A percentile compares a stretch with the other conserved stretches of the same genome.
Evolutionary conservation across 2,329 filamentous ascomycete genomes (phyloP).

Genomic region (Chrysosporium queenslandicum): DNA sequence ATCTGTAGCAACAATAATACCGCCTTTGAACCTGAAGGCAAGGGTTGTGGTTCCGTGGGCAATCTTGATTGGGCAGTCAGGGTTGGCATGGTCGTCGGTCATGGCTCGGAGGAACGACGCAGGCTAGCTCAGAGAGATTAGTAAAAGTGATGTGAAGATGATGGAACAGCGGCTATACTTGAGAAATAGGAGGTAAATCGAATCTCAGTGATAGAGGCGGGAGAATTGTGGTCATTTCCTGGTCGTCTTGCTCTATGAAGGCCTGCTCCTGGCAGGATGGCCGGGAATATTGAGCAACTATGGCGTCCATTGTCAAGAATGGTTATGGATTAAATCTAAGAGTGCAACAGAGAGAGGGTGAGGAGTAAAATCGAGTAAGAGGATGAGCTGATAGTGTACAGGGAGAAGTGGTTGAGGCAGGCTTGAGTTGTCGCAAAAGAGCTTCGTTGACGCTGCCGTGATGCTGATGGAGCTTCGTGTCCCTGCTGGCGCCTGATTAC

Average conservation of each 20-base stretch:
- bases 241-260: slow-evolving; percentile 60
- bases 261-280: slow-evolving; percentile 64
- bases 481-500: slow-evolving; percentile 9
- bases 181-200: slow-evolving; percentile 82
- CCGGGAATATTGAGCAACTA: slow-evolving; percentile 85
- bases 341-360: not conserved
- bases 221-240: slow-evolving; percentile 60
- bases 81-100: slow-evolving; percentile 95
- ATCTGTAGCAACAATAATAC: slow-evolving; percentile 96
- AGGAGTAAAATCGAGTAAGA: not conserved
- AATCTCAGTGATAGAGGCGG: slow-evolving; percentile 84
- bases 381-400: not conserved
- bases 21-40: slow-evolving; percentile 94
- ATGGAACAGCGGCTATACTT: slow-evolving; percentile 45
- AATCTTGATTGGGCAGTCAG: slow-evolving; percentile 96
- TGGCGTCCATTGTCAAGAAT: slow-evolving; percentile 63
- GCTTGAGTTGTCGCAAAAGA: not conserved
- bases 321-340: not conserved
- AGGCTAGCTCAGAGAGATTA: slow-evolving; percentile 47
- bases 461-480: slow-evolving; percentile 5
- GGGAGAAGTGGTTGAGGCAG: not conserved
- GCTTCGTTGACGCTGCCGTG: not conserved
- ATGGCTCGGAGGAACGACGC: slow-evolving; percentile 91
- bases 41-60: slow-evolving; percentile 97
- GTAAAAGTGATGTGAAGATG: slow-evolving; percentile 16